Evolutionary conservation across 2,329 filamentous ascomycete genomes (phyloP).

Genomic region (Phialophora chinensis): DNA sequence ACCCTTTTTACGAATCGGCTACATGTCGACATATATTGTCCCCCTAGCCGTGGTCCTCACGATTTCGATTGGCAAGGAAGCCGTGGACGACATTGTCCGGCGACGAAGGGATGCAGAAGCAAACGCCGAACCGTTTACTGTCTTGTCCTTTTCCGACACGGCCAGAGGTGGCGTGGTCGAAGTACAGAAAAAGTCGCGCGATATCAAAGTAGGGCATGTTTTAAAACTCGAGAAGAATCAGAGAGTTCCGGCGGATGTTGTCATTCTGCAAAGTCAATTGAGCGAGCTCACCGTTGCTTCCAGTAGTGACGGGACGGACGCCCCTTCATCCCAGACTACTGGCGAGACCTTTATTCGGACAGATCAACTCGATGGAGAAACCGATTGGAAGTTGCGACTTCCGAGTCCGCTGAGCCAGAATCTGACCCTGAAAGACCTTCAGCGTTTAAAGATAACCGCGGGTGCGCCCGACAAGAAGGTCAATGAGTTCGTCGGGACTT

Average conservation of each 20-base stretch:
- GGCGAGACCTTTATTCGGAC: conserved; percentile 97
- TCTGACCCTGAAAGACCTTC: conserved; percentile 74
- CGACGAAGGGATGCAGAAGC: conserved; percentile 88
- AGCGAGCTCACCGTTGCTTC: conserved; percentile 46
- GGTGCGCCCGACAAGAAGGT: conserved; percentile 92
- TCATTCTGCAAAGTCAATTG: conserved; percentile 82
- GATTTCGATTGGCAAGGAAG: conserved; percentile 95
- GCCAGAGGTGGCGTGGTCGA: conserved; percentile 55
- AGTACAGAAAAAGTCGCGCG: conserved; percentile 78
- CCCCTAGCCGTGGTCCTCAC: conserved; percentile 88
- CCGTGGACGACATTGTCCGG: conserved; percentile 87
- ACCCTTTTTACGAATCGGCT: conserved; percentile 86
- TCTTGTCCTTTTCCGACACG: conserved; percentile 66
- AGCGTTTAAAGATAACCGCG: conserved; percentile 71
- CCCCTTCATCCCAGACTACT: conserved; percentile 29
- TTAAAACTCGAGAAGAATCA: conserved; percentile 90
- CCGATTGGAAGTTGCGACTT: conserved; percentile 94
- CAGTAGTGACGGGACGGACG: conserved; percentile 28
- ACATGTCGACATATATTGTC: conserved; percentile 91
- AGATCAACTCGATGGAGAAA: conserved; percentile 96
- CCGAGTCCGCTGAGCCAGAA: conserved; percentile 84
- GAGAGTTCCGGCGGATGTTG: conserved; percentile 89
- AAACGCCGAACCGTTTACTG: conserved; percentile 86
- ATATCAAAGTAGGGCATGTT: conserved; percentile 94
- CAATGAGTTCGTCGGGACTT: conserved; percentile 90